Base-by-base conservation (phyloP, 306 rosid genomes). In the Herpetospermum pedunculosum region DNA sequence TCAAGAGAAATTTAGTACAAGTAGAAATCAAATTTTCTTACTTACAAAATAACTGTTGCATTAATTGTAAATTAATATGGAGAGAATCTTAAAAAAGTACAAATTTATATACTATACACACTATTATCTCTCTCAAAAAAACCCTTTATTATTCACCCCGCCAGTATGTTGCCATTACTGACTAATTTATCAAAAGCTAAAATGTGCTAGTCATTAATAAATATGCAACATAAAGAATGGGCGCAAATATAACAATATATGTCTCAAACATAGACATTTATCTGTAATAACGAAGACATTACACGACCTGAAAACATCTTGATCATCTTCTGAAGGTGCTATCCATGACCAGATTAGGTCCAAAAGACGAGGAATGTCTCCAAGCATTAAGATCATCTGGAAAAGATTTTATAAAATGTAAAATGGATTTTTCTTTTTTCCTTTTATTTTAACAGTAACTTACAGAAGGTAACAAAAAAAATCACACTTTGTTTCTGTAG, bases 281-380 rank as follows among this genome's bases (percentile, higher is more conserved):
- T 23, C 4, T 43, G 26, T 38, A 65, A 65, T 37, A 38, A 43
- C 8, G 37, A 52, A 63, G 74, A 30, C 75, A 80, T 30, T 60
- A 68, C 62, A 76, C 80, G 63, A 87, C 99, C 99, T 87, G 81
- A 88, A 88, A 73, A 77, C 84, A 82, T 85, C 83, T 25, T 88
- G 87, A 76, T 85, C 91, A 50, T 89, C 92, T 62, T 91, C 97
- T 49, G 85, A 83, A 62, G 99, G 97, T 46, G 97, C 92, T 85
- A 94, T 87, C 99, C 99, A 94, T 23, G 92, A 89, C 99, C 99
- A 94, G 79, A 94, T 84, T 75, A 94, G 88, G 74, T 91, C 99
- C 82, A 94, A 87, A 70, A 94, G 79, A 76, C 83, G 86, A 58
- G 96, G 95, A 80, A 94, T 88, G 80, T 94, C 92, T 74, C 90